These are phyloP conservation scores for Dentipellis fragilis DNA, from an alignment of 768 basidiomycete species.

Conservation along the genomic window DNA sequence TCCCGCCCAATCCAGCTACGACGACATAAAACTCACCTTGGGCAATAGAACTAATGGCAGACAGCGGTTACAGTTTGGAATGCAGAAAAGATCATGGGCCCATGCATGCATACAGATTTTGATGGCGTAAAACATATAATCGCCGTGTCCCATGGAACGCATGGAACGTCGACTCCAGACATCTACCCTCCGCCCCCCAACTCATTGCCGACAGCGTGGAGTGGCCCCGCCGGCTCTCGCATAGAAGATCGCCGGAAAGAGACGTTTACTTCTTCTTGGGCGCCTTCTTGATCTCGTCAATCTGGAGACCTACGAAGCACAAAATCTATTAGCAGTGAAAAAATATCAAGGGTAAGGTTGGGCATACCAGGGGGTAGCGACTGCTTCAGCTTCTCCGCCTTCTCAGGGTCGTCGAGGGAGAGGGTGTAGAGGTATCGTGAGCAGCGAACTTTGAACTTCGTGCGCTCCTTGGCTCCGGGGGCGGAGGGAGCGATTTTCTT, in stretches of 20 bases:
- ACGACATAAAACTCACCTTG: too few relatives aligned
- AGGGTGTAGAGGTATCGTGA: constrained; percentile 97
- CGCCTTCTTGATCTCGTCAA: constrained; percentile 62
- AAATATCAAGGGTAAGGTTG: background rate
- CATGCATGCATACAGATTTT: background rate
- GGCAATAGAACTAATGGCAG: too few relatives aligned
- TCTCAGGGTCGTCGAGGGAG: constrained; percentile 89
- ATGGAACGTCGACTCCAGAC: background rate
- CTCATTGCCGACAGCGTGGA: too few relatives aligned
- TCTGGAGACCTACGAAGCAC: constrained; percentile 45
- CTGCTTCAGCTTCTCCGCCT: constrained; percentile 96
- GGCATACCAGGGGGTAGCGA: constrained; percentile 86
- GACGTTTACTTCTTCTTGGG: constrained; percentile 61
- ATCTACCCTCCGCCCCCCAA: background rate
- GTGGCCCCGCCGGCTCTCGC: too few relatives aligned
- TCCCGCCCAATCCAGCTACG: too few relatives aligned
- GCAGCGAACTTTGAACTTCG: constrained; percentile 99
- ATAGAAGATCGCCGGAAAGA: background rate
- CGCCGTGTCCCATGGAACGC: background rate
- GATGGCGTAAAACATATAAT: background rate
- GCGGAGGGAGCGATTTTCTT: constrained; percentile 78
- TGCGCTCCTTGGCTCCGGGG: constrained; percentile 64
- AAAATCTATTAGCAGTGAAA: background rate
- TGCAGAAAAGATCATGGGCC: background rate
- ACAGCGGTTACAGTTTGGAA: too few relatives aligned